These are phyloP conservation scores for Phalaenopsis equestris DNA, from an alignment of 106 monocot species.

Conservation along the genomic window DNA sequence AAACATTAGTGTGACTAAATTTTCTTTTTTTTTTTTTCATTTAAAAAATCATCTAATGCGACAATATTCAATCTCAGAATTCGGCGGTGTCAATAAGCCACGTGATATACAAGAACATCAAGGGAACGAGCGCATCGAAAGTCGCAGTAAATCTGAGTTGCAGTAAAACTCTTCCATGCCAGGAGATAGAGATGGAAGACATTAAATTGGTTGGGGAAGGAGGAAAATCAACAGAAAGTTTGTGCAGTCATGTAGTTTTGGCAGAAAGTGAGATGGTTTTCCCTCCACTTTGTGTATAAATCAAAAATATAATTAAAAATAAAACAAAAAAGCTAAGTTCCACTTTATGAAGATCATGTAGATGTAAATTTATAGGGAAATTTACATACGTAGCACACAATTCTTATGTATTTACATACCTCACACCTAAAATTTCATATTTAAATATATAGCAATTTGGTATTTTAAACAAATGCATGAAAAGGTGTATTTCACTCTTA, in stretches of 20 bases:
- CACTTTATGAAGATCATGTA: neutral
- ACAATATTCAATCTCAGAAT: conserved; percentile 11
- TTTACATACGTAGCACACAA: no score
- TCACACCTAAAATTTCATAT: no score
- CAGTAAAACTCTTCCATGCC: conserved; percentile 28
- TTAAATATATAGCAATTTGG: no score
- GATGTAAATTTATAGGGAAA: neutral
- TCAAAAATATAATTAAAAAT: neutral
- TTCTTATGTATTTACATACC: no score
- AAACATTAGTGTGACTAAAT: neutral
- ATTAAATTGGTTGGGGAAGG: conserved; percentile 15
- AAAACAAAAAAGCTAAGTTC: neutral
- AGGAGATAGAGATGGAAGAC: conserved; percentile 20
- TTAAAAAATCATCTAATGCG: neutral
- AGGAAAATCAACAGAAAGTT: conserved; percentile 16
- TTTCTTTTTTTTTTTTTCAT: neutral
- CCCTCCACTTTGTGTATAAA: conserved; percentile 21
- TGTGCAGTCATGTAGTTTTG: conserved; percentile 23
- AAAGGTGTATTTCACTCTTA: no score
- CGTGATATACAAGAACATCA: conserved; percentile 39
- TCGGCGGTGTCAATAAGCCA: conserved; percentile 24
- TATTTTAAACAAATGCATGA: no score
- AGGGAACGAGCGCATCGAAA: conserved; percentile 28
- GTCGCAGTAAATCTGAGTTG: conserved; percentile 34
- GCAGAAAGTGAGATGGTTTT: conserved; percentile 11